Conservation (phyloP, 1,139 yeast genomes). For the Sugiyamaella japonica region DNA sequence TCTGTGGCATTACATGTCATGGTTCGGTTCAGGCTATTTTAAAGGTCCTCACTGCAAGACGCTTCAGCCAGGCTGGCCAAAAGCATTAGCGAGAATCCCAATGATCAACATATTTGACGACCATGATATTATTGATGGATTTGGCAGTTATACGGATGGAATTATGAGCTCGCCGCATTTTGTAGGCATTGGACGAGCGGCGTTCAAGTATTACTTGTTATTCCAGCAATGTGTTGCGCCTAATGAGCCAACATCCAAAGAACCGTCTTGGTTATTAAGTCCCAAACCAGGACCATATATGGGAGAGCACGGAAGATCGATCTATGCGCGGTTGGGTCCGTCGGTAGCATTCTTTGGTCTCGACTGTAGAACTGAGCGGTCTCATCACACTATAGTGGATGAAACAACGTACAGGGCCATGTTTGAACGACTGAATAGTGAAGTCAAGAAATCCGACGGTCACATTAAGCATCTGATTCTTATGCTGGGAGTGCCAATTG, state of each 20-base stretch:
- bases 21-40: conserved; percentile 94
- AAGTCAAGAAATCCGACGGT: conserved; percentile 51
- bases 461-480: conserved; percentile 73
- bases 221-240: conserved; percentile 81
- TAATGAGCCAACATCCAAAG: conserved; percentile 42
- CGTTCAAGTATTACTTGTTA: conserved; percentile 82
- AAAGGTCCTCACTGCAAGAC: conserved; percentile 65
- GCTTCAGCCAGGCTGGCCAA: conserved; percentile 65
- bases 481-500: conserved; percentile 90
- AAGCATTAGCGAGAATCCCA: conserved; percentile 80
- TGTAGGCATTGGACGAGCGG: conserved; percentile 67
- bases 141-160: conserved; percentile 75
- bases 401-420: conserved; percentile 56
- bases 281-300: conserved; percentile 62
- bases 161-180: conserved; percentile 76
- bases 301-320: conserved; percentile 61
- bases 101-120: conserved; percentile 76
- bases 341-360: conserved; percentile 71
- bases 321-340: conserved; percentile 71
- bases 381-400: conserved; percentile 57
- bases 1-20: conserved; percentile 68
- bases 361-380: conserved; percentile 92
- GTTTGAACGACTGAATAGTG: conserved; percentile 60
- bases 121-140: conserved; percentile 94
- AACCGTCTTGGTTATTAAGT: conserved; percentile 41